Evolutionary conservation across 352 stramenopile genomes (phyloP).

Genomic region (Pythium folliculosum): DNA sequence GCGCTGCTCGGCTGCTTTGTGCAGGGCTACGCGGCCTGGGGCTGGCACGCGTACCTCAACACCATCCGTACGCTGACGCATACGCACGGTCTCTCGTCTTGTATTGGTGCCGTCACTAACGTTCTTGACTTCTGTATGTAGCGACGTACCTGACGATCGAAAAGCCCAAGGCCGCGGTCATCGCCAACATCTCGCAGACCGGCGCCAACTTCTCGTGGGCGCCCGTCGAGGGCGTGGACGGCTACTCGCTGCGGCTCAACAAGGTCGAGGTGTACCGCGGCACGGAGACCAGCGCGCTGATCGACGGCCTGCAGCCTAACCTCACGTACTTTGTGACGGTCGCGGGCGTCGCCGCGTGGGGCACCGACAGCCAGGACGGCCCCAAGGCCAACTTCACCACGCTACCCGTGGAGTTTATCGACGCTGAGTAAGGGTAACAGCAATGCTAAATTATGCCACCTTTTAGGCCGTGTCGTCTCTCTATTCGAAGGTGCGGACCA

Average conservation of each 20-base stretch:
- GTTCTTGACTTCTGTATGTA: slow-evolving; percentile 6
- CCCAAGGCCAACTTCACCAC: slow-evolving; percentile 76
- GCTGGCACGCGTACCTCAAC: slow-evolving; percentile 70
- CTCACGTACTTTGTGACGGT: slow-evolving; percentile 76
- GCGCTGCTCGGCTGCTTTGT: slow-evolving; percentile 59
- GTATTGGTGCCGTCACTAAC: not conserved
- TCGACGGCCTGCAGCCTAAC: slow-evolving; percentile 57
- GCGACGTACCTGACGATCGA: slow-evolving; percentile 69
- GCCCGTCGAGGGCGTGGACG: slow-evolving; percentile 47
- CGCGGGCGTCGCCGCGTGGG: slow-evolving; percentile 63
- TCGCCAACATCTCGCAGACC: slow-evolving; percentile 45
- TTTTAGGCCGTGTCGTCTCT: not conserved
- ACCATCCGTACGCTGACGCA: slow-evolving; percentile 61
- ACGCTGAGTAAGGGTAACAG: not conserved
- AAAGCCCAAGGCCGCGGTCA: slow-evolving; percentile 32
- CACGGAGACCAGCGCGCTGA: slow-evolving; percentile 35
- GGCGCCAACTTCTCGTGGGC: slow-evolving; percentile 53
- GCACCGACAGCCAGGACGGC: slow-evolving; percentile 55
- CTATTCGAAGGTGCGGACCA: slow-evolving; percentile 28
- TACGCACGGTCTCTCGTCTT: too few relatives aligned
- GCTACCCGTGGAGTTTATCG: slow-evolving; percentile 3
- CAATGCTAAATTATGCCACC: not conserved
- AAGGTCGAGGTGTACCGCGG: slow-evolving; percentile 74
- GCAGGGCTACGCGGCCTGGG: slow-evolving; percentile 77
- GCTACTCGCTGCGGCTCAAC: slow-evolving; percentile 77